These are phyloP conservation scores for Cenchrus purpureus DNA, from an alignment of 176 grass and related monocot species.

Conservation along the genomic window DNA sequence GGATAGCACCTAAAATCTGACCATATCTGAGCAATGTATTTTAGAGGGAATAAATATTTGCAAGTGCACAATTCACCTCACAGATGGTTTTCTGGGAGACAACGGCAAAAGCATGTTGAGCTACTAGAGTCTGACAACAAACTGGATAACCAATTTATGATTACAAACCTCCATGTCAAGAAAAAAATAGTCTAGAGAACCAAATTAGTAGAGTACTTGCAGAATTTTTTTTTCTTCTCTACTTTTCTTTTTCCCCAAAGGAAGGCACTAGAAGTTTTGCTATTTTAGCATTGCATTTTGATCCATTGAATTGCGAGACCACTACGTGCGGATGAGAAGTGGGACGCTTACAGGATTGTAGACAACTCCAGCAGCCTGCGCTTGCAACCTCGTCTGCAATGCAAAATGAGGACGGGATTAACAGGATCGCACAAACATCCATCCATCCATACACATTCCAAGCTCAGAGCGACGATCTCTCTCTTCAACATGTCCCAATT, in stretches of 20 bases:
- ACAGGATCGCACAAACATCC: background rate
- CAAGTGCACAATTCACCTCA: background rate
- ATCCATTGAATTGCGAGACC: background rate
- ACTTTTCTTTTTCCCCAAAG: background rate
- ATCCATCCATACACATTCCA: background rate
- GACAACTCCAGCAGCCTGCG: slow-evolving; percentile 85
- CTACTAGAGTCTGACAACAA: background rate
- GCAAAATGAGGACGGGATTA: slow-evolving; percentile 3
- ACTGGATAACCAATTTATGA: background rate
- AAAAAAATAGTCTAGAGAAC: background rate
- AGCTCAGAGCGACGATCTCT: background rate
- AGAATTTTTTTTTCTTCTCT: background rate
- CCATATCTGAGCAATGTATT: slow-evolving; percentile 78
- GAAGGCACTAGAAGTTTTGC: background rate
- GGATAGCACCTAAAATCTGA: slow-evolving; percentile 85
- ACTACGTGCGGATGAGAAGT: background rate
- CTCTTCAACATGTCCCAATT: background rate
- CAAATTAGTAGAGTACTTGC: background rate
- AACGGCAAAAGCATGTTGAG: background rate
- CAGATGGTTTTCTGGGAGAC: slow-evolving; percentile 21
- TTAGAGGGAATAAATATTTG: slow-evolving; percentile 51
- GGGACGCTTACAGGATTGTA: slow-evolving; percentile 60
- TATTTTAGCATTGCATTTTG: background rate
- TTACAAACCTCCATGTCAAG: background rate
- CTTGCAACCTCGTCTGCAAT: slow-evolving; percentile 92